phyloP scores from a whole-genome alignment of 2,329 filamentous ascomycete species.

The Mycosphaerella arachidis region DNA sequence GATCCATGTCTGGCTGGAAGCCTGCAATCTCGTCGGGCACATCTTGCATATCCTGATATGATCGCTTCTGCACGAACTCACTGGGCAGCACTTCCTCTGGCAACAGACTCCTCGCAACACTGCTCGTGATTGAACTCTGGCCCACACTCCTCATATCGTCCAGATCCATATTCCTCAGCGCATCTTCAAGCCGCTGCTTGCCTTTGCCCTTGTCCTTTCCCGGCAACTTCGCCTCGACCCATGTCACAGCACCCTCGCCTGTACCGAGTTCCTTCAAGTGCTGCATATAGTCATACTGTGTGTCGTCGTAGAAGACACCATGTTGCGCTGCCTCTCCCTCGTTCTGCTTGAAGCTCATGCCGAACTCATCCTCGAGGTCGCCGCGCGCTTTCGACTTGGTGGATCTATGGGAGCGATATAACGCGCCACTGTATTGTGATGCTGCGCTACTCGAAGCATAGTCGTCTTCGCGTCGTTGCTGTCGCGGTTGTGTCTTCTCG shows the following conservation, averaged over 20 bases:
- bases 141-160: conserved; percentile 40
- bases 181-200: conserved; percentile 78
- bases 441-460: conserved; percentile 25
- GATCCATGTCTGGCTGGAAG: conserved; percentile 98
- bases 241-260: conserved; percentile 66
- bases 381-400: conserved; percentile 47
- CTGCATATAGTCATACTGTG: conserved; percentile 98
- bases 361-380: conserved; percentile 73
- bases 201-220: conserved; percentile 56
- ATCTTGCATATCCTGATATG: conserved; percentile 90
- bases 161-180: conserved; percentile 57
- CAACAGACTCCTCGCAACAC: conserved; percentile 45
- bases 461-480: conserved; percentile 23
- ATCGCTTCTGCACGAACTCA: conserved; percentile 69
- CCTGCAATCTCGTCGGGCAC: conserved; percentile 86
- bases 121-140: conserved; percentile 39
- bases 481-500: conserved; percentile 19
- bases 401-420: conserved; percentile 20
- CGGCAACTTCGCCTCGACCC: conserved; percentile 65
- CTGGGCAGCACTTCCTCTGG: conserved; percentile 73
- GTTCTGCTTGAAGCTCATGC: conserved; percentile 69
- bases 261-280: conserved; percentile 79
- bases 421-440: conserved; percentile 33
- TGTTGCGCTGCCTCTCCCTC: conserved; percentile 94
- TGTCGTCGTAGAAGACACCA: conserved; percentile 92